A percentile compares a stretch with the other conserved stretches of the same genome.
These are phyloP conservation scores for Infundibulicybe gibba DNA, from an alignment of 768 basidiomycete species.

Conservation along the genomic window DNA sequence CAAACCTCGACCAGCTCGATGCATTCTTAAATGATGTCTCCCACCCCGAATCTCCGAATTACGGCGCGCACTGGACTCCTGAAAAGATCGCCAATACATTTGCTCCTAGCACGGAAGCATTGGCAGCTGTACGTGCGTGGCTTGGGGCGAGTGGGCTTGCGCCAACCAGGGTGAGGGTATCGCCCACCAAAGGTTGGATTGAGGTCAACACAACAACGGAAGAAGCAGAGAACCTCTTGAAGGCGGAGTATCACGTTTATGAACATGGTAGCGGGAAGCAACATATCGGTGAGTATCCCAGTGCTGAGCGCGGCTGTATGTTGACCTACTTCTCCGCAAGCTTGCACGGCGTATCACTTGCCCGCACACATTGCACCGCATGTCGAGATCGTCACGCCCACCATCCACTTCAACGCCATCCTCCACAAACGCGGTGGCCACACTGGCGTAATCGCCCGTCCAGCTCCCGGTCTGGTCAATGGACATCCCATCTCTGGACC, in stretches of 20 bases:
- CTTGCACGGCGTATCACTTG: slow-evolving; percentile 28
- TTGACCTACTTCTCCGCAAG: slow-evolving; percentile 12
- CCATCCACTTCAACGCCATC: slow-evolving; percentile 31
- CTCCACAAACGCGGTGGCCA: slow-evolving; percentile 17
- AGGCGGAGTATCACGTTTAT: slow-evolving; percentile 42
- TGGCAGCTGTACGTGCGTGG: slow-evolving; percentile 38
- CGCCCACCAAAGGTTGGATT: slow-evolving; percentile 30
- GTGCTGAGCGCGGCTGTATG: not conserved
- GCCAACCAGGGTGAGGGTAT: slow-evolving; percentile 23
- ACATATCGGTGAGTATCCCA: slow-evolving; percentile 29
- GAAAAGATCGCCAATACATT: slow-evolving; percentile 36
- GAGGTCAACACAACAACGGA: slow-evolving; percentile 33
- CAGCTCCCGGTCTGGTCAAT: slow-evolving; percentile 7
- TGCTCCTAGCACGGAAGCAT: slow-evolving; percentile 32
- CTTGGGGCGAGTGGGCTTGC: slow-evolving; percentile 32
- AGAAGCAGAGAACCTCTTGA: slow-evolving; percentile 37
- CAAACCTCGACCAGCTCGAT: slow-evolving; percentile 38
- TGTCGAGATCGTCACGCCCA: slow-evolving; percentile 34
- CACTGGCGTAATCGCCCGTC: not conserved
- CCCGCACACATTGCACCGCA: slow-evolving; percentile 31
- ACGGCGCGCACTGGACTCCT: slow-evolving; percentile 44
- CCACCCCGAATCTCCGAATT: slow-evolving; percentile 41
- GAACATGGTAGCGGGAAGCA: slow-evolving; percentile 28
- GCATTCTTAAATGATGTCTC: slow-evolving; percentile 38
- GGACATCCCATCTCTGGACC: slow-evolving; percentile 20